phyloP scores from a whole-genome alignment of 495 filamentous ascomycete species.

The Bombardia bombarda region DNA sequence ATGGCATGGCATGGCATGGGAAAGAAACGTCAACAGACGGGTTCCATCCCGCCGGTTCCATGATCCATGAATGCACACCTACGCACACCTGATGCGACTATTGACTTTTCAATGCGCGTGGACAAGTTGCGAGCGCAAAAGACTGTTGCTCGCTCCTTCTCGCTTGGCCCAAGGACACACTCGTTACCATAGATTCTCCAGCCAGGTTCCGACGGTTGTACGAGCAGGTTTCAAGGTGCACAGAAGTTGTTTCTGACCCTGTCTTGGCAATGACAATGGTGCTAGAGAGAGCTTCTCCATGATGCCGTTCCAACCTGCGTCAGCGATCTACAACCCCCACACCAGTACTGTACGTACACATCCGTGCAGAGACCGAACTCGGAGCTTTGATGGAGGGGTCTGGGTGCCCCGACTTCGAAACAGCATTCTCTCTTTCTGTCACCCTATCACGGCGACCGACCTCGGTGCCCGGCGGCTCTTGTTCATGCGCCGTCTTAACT shows the following conservation, averaged over 20 bases:
- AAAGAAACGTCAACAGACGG: too few relatives aligned
- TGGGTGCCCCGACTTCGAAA: constrained; percentile 1
- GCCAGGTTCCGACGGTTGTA: constrained; percentile 12
- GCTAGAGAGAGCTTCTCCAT: too few relatives aligned
- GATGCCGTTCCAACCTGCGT: not conserved
- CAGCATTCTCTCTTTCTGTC: not conserved
- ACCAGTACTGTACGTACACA: too few relatives aligned
- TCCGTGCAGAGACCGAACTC: not conserved
- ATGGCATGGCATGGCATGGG: too few relatives aligned
- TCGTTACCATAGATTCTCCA: constrained; percentile 2
- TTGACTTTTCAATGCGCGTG: too few relatives aligned
- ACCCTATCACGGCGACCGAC: too few relatives aligned
- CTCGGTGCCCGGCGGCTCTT: too few relatives aligned
- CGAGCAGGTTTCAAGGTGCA: constrained; percentile 1
- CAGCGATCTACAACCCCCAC: not conserved
- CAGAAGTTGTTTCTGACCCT: constrained; percentile 6
- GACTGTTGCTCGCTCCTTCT: not conserved
- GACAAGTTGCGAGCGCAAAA: not conserved
- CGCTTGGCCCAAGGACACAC: not conserved
- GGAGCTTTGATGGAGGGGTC: not conserved
- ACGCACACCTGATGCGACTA: too few relatives aligned
- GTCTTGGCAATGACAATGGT: not conserved
- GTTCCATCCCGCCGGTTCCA: not conserved
- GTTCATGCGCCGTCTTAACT: too few relatives aligned
- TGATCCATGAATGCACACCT: too few relatives aligned